A percentile compares a stretch with the other conserved stretches of the same genome.
phyloP scores from a whole-genome alignment of 169 alveolate species.

The Pseudocohnilembus persalinus region DNA sequence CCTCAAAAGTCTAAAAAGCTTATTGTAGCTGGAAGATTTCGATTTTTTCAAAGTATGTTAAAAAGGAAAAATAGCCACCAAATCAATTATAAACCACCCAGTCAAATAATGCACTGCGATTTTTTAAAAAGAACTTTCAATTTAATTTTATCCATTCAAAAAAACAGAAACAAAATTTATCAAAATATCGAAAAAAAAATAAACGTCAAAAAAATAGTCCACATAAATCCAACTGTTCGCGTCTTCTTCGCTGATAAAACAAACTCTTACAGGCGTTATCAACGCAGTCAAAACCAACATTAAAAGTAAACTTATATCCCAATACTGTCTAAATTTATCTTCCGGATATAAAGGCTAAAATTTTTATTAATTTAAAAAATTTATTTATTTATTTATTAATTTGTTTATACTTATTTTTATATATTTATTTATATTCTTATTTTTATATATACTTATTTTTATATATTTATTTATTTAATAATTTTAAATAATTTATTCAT shows the following conservation, averaged over 20 bases:
- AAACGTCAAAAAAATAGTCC: constrained; percentile 1
- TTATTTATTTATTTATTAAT: too few relatives aligned
- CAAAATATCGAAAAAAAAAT: constrained; percentile 17
- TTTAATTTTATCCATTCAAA: constrained; percentile 5
- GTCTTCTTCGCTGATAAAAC: background rate
- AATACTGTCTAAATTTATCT: background rate
- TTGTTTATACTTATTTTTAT: too few relatives aligned
- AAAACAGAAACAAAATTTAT: constrained; percentile 1
- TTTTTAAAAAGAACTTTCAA: background rate
- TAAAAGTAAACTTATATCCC: background rate
- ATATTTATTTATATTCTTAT: too few relatives aligned
- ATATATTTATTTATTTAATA: too few relatives aligned
- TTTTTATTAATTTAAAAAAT: too few relatives aligned
- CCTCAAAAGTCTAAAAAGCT: background rate
- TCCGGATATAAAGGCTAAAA: background rate
- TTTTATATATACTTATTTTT: too few relatives aligned
- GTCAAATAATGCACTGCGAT: background rate
- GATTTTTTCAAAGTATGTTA: background rate
- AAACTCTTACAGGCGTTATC: background rate
- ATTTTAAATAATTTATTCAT: too few relatives aligned
- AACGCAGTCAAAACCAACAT: background rate
- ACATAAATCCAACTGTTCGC: background rate
- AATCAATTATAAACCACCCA: constrained; percentile 21
- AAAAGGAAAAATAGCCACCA: constrained; percentile 22
- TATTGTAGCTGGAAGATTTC: background rate